Evolutionary conservation across 345 rosid species (phyloP).

Genomic region (Fremontodendron californicum): DNA sequence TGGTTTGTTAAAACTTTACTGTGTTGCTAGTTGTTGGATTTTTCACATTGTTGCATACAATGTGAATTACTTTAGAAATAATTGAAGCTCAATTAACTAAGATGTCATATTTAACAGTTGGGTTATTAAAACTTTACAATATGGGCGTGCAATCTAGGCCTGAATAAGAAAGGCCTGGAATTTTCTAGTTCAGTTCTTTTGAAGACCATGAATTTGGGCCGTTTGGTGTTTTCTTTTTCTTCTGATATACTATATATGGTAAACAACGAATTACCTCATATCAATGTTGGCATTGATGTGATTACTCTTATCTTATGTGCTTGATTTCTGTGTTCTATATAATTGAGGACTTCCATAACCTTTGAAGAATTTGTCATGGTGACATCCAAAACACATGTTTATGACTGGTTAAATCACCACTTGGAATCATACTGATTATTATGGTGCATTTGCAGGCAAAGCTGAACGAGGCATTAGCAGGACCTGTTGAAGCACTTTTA

Average conservation of each 20-base stretch:
- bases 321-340: not conserved
- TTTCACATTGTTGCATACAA: not conserved
- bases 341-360: not conserved
- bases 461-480: slow-evolving; percentile 68
- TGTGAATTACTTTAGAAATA: not conserved
- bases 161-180: not conserved
- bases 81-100: not conserved
- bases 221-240: not conserved
- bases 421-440: slow-evolving; percentile 18
- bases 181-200: not conserved
- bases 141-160: not conserved
- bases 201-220: not conserved
- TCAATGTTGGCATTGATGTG: not conserved
- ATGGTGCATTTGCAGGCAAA: slow-evolving; percentile 51
- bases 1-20: not conserved
- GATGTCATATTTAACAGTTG: not conserved
- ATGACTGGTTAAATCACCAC: not conserved
- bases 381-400: not conserved
- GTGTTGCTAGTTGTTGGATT: not conserved
- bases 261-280: not conserved
- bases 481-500: slow-evolving; percentile 87
- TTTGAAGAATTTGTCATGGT: not conserved
- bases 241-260: not conserved
- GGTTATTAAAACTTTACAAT: not conserved
- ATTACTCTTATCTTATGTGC: not conserved